A percentile compares a stretch with the other conserved stretches of the same genome.
Conservation (phyloP, 805 yeast genomes). For the Candida maesae region DNA sequence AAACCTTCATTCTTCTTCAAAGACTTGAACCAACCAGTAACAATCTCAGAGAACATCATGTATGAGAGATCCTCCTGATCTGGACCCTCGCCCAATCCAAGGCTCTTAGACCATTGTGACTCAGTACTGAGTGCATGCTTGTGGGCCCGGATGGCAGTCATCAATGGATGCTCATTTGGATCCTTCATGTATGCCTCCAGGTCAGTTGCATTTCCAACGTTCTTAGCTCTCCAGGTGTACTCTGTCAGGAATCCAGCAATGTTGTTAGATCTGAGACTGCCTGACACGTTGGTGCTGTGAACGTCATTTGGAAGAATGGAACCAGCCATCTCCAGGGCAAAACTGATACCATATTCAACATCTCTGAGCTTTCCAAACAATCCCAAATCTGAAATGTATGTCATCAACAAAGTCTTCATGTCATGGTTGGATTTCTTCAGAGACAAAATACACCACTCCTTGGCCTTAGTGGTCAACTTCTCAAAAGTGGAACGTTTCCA, state of each 20-base stretch:
- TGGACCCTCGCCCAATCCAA: background rate
- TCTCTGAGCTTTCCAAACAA: constrained; percentile 32
- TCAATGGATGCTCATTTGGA: constrained; percentile 48
- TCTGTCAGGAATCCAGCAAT: constrained; percentile 74
- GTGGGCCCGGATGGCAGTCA: constrained; percentile 37
- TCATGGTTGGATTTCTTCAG: constrained; percentile 64
- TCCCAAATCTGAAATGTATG: constrained; percentile 58
- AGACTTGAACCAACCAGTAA: constrained; percentile 64
- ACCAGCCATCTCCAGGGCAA: constrained; percentile 89
- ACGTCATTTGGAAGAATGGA: constrained; percentile 61
- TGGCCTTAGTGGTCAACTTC: constrained; percentile 54
- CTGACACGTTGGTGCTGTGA: constrained; percentile 51
- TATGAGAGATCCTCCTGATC: constrained; percentile 45
- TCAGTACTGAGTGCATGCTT: constrained; percentile 64
- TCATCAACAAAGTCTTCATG: constrained; percentile 71
- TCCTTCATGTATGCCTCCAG: constrained; percentile 11
- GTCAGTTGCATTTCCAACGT: constrained; percentile 30
- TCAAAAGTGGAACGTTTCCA: constrained; percentile 72
- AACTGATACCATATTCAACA: constrained; percentile 78
- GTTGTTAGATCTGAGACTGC: constrained; percentile 43
- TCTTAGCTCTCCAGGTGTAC: constrained; percentile 63
- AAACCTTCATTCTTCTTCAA: constrained; percentile 60
- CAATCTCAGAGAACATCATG: constrained; percentile 64
- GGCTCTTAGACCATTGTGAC: constrained; percentile 67
- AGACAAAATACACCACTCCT: constrained; percentile 61